A percentile compares a stretch with the other conserved stretches of the same genome.
Evolutionary conservation across 441 rosid species (phyloP).

Genomic region (Isatis lusitanica): DNA sequence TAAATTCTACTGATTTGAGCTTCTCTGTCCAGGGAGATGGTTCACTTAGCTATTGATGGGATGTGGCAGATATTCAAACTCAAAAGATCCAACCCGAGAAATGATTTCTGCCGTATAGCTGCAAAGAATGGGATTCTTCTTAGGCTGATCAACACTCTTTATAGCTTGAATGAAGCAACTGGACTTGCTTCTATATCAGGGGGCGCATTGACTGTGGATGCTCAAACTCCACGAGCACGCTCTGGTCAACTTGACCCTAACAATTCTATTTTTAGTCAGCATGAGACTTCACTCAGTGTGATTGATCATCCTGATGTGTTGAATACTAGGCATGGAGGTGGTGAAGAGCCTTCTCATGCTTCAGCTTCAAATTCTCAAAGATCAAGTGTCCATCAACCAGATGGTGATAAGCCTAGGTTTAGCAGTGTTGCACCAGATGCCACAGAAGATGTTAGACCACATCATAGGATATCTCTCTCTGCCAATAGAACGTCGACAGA

Average conservation of each 20-base stretch:
- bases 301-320: constrained; percentile 56
- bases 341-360: constrained; percentile 67
- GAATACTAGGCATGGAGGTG: constrained; percentile 45
- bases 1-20: constrained; percentile 41
- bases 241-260: constrained; percentile 74
- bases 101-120: constrained; percentile 94
- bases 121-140: constrained; percentile 87
- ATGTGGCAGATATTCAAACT: constrained; percentile 99
- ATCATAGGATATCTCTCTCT: constrained; percentile 49
- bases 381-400: constrained; percentile 57
- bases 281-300: constrained; percentile 48
- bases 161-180: constrained; percentile 98
- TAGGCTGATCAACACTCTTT: constrained; percentile 89
- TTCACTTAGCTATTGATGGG: constrained; percentile 98
- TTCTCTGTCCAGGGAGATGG: constrained; percentile 87
- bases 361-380: constrained; percentile 70
- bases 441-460: constrained; percentile 57
- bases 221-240: constrained; percentile 53
- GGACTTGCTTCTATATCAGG: constrained; percentile 72
- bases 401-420: constrained; percentile 62
- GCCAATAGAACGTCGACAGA: constrained; percentile 66
- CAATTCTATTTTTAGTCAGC: constrained; percentile 61
- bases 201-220: constrained; percentile 59
- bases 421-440: constrained; percentile 57
- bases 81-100: constrained; percentile 87